Conservation (phyloP, 345 rosid genomes). For the Hibiscus trionum region DNA sequence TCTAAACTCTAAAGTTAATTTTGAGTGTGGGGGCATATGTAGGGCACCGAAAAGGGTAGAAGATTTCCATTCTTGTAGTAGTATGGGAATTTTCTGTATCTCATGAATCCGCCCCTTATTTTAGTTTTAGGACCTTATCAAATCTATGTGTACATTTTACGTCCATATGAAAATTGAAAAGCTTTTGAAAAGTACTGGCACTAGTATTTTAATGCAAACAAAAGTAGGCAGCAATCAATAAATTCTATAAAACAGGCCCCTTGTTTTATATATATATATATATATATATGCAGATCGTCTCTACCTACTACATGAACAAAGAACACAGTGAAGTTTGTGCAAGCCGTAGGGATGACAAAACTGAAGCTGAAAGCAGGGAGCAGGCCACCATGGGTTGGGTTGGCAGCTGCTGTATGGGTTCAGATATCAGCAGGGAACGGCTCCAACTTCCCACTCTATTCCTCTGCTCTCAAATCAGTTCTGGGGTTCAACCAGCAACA, state of each 20-base stretch:
- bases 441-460: constrained; percentile 76
- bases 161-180: background rate
- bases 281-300: background rate
- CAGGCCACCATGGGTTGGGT: constrained; percentile 95
- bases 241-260: background rate
- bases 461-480: constrained; percentile 63
- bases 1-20: too few relatives aligned
- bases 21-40: too few relatives aligned
- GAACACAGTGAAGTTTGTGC: background rate
- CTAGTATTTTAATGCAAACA: too few relatives aligned
- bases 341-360: constrained; percentile 27
- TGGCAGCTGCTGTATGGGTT: constrained; percentile 92
- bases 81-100: too few relatives aligned
- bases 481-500: constrained; percentile 78
- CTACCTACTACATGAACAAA: background rate
- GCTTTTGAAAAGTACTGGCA: background rate
- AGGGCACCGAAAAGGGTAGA: too few relatives aligned
- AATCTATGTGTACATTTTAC: background rate
- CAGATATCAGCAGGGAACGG: constrained; percentile 59
- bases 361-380: constrained; percentile 62
- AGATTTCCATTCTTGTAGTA: too few relatives aligned
- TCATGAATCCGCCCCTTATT: too few relatives aligned
- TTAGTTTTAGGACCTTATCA: background rate
- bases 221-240: background rate
- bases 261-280: background rate